Base-by-base conservation (phyloP, 1,139 yeast species). In the Yamadazyma jaroonii region DNA sequence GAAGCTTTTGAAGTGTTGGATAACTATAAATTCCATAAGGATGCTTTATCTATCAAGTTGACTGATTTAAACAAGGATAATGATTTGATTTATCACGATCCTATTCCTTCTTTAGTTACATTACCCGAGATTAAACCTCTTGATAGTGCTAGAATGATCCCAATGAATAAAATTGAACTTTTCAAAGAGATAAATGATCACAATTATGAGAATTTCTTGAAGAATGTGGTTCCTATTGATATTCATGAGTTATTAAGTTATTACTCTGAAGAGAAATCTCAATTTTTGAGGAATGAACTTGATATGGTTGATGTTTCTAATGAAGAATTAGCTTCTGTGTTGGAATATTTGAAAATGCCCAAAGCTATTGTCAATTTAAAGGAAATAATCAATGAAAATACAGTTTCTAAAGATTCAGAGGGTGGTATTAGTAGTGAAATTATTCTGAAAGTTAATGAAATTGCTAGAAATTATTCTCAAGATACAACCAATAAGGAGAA, bases 191-290 rank as follows among this genome's bases (percentile, higher is more conserved):
- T 67, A n/a, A 79, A 77, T 41, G 80, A 78, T 24, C 77, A 77
- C 41, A 79, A 79, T 45, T 72, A 79, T 32, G 62, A 67, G 21
- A 69, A 71, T 37, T 71, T 92, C 35, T 87, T 84, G 59, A 83
- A 74, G 39, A 84, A 83, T 46, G 86, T 92, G 20, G 82, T 92
- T 7, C 97, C 98, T 2, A 69, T 89, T 51, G 78, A 82, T 32
- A 87, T 90, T 25, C 96, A 89, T 55, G 96, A 90, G 56, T 79
- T 86, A 50, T 76, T 87, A 40, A 87, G 96, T 49, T 70, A 80
- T 47, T 92, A 92, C 57, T 85, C 96, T 0, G 98, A 92, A 55
- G 90, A 86, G 55, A 86, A 88, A 59, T 90, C 96, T 0, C 81
- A 79, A 44, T 62, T 87, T 36, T 62, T 89, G 37, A 73, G 98